phyloP scores from a whole-genome alignment of 2,329 filamentous ascomycete species.

The Botryosphaeria dothidea region DNA sequence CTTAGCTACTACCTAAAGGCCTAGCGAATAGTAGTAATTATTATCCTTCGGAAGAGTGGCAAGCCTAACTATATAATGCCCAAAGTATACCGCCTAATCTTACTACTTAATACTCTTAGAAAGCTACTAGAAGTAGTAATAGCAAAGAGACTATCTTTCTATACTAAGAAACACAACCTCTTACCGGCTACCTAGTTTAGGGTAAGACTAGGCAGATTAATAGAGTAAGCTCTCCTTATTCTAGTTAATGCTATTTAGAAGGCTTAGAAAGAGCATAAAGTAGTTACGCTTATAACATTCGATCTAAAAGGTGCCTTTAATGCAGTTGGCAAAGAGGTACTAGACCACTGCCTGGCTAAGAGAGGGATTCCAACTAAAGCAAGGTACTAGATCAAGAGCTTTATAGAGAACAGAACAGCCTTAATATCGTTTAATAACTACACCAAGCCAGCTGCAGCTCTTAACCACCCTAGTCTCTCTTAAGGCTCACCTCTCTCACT shows the following conservation, averaged over 20 bases:
- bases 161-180: slow-evolving; percentile 24
- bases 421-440: not conserved
- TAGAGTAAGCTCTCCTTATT: slow-evolving; percentile 28
- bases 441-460: not conserved
- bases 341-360: not conserved
- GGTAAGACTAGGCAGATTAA: slow-evolving; percentile 23
- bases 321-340: not conserved
- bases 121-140: slow-evolving; percentile 25
- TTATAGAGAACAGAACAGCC: not conserved
- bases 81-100: slow-evolving; percentile 30
- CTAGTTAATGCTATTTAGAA: slow-evolving; percentile 18
- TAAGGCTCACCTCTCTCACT: not conserved
- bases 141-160: slow-evolving; percentile 24
- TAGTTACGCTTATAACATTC: not conserved
- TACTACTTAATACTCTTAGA: slow-evolving; percentile 25
- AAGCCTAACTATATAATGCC: slow-evolving; percentile 28
- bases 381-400: not conserved
- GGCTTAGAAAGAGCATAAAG: not conserved
- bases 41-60: slow-evolving; percentile 25
- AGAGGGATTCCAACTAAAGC: not conserved
- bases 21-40: slow-evolving; percentile 18
- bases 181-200: slow-evolving; percentile 28
- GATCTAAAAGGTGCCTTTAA: slow-evolving; percentile 11
- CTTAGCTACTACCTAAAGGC: not conserved
- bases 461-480: not conserved